Conservation (phyloP, 441 rosid genomes). For the Erodium trifolium region DNA sequence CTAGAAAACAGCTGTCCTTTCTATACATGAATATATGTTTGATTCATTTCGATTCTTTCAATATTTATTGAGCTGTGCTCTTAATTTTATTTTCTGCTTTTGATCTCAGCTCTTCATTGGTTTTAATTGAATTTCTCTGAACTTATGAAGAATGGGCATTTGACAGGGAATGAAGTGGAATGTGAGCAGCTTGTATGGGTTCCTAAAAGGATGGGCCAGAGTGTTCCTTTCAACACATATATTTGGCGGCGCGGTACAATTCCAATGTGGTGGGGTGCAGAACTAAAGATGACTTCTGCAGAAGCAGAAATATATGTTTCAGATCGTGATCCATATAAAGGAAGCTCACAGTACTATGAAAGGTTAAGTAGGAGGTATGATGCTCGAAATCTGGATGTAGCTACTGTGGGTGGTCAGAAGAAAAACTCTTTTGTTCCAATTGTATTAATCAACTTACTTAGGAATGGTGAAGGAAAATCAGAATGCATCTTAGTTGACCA, state of each 20-base stretch:
- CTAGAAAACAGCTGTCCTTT: neutral
- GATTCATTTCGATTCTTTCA: conserved; percentile 8
- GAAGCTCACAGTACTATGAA: conserved; percentile 73
- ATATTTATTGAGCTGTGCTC: conserved; percentile 10
- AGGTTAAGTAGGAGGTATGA: conserved; percentile 86
- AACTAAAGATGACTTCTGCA: conserved; percentile 78
- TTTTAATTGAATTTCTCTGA: conserved; percentile 25
- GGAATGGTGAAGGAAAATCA: conserved; percentile 86
- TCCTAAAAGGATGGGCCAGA: conserved; percentile 67
- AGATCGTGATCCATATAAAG: conserved; percentile 79
- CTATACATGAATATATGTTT: neutral
- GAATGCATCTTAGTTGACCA: conserved; percentile 88
- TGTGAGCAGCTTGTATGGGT: conserved; percentile 97
- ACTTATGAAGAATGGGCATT: conserved; percentile 27
- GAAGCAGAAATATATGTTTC: conserved; percentile 97
- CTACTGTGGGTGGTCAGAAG: conserved; percentile 52
- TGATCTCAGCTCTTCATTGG: conserved; percentile 7
- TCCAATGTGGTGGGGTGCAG: conserved; percentile 99
- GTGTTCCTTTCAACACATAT: conserved; percentile 75
- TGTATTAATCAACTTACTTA: conserved; percentile 73
- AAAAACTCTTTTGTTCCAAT: conserved; percentile 71
- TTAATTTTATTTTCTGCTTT: neutral
- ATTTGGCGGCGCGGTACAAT: conserved; percentile 97
- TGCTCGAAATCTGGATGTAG: conserved; percentile 53
- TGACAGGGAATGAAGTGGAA: conserved; percentile 95